These are phyloP conservation scores for Phyllosticta citribraziliensis DNA, from an alignment of 2,329 filamentous ascomycete genomes.

Conservation along the genomic window DNA sequence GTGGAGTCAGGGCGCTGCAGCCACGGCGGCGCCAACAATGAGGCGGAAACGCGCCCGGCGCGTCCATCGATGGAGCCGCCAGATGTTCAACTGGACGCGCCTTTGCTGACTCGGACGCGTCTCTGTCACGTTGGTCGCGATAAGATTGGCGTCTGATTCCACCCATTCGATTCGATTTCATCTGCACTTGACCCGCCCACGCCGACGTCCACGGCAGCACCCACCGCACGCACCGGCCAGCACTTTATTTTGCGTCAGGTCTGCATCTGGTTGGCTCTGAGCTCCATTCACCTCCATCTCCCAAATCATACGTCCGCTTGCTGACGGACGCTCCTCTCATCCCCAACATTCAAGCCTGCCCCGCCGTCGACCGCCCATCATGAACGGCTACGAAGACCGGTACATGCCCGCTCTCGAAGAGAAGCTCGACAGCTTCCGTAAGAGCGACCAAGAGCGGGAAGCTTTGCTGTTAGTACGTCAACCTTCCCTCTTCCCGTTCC, in stretches of 20 bases:
- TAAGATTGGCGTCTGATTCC: not conserved
- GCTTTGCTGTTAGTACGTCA: conserved; percentile 22
- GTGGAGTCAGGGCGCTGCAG: too few relatives aligned
- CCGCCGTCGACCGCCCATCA: not conserved
- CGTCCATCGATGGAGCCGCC: too few relatives aligned
- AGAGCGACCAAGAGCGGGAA: conserved; percentile 28
- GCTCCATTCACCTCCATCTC: not conserved
- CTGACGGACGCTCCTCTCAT: not conserved
- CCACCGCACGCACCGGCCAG: not conserved
- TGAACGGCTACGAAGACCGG: conserved; percentile 7
- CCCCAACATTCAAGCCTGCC: not conserved
- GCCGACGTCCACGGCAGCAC: too few relatives aligned
- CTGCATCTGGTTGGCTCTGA: not conserved
- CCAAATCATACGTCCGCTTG: not conserved
- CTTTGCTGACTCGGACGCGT: not conserved
- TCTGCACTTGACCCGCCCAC: too few relatives aligned
- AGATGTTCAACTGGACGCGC: too few relatives aligned
- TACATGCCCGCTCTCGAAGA: conserved; percentile 4
- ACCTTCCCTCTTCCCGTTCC: not conserved
- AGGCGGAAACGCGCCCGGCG: too few relatives aligned
- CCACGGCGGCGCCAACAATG: too few relatives aligned
- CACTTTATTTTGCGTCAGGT: not conserved
- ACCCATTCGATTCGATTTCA: not conserved
- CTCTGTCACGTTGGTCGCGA: not conserved
- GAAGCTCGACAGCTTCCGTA: conserved; percentile 24